A percentile compares a stretch with the other conserved stretches of the same genome.
Evolutionary conservation across 179 eudicot species (phyloP).

Genomic region (Beta macrorhiza): DNA sequence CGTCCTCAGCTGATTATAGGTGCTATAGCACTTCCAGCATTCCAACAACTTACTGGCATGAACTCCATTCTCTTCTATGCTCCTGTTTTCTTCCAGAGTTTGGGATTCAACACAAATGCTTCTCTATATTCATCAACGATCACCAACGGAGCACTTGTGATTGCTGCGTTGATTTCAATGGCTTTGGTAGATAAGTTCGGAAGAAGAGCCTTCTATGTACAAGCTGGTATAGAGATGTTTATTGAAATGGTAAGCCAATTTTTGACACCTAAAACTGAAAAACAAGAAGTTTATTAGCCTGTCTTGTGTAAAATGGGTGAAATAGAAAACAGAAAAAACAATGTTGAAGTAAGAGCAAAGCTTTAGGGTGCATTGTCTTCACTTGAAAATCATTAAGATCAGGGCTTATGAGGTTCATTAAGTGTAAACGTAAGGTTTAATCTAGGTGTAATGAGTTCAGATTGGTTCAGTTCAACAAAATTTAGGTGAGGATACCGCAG

Average conservation of each 20-base stretch:
- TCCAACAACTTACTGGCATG: slow-evolving; percentile 89
- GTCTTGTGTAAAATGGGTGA: no score
- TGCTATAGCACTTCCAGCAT: slow-evolving; percentile 75
- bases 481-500: no score
- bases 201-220: slow-evolving; percentile 69
- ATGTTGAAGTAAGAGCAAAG: no score
- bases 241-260: slow-evolving; percentile 53
- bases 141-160: slow-evolving; percentile 63
- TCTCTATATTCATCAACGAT: slow-evolving; percentile 74
- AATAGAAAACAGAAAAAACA: no score
- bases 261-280: background rate
- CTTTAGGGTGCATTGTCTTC: no score
- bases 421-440: no score
- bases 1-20: slow-evolving; percentile 76
- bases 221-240: slow-evolving; percentile 81
- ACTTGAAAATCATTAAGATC: no score
- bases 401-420: no score
- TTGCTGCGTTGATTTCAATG: slow-evolving; percentile 85
- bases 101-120: slow-evolving; percentile 66
- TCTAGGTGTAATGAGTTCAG: no score
- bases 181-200: slow-evolving; percentile 78
- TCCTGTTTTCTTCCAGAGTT: slow-evolving; percentile 80
- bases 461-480: no score
- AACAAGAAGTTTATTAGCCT: no score
- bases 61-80: slow-evolving; percentile 90